A percentile compares a stretch with the other conserved stretches of the same genome.
These are phyloP conservation scores for Salisapilia sapeloensis DNA, from an alignment of 352 stramenopile species.

Conservation along the genomic window DNA sequence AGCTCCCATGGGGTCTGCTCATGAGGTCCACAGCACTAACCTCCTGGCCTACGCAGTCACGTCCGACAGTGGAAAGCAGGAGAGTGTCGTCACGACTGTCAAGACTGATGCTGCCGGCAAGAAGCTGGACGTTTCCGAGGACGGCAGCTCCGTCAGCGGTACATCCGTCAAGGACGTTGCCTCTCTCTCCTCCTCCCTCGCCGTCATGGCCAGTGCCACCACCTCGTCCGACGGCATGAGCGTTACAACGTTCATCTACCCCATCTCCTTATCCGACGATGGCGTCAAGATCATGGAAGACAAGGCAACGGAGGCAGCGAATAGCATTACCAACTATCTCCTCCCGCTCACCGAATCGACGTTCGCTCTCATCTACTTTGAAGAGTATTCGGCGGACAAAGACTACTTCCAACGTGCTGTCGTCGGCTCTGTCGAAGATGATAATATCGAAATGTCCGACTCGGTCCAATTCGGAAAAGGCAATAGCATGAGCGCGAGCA, in stretches of 20 bases:
- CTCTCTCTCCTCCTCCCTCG: conserved; percentile 40
- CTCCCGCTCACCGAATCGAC: conserved; percentile 35
- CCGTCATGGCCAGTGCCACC: conserved; percentile 29
- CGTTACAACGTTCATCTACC: conserved; percentile 23
- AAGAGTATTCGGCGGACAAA: conserved; percentile 23
- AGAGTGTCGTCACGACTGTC: conserved; percentile 34
- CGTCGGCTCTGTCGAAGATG: conserved; percentile 23
- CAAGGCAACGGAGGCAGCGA: conserved; percentile 6
- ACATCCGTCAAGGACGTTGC: conserved; percentile 36
- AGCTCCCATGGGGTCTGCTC: conserved; percentile 22
- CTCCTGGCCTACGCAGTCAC: conserved; percentile 35
- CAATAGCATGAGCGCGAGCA: conserved; percentile 19
- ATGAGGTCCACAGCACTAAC: conserved; percentile 24
- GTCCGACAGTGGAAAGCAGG: conserved; percentile 8
- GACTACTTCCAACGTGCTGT: conserved; percentile 39
- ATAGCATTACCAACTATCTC: conserved; percentile 32
- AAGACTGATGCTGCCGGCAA: conserved; percentile 18
- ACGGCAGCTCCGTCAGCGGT: conserved; percentile 26
- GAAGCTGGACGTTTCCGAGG: conserved; percentile 22
- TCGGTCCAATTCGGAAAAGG: conserved; percentile 24
- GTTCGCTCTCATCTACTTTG: conserved; percentile 52
- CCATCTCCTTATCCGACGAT: conserved; percentile 22
- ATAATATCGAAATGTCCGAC: conserved; percentile 35
- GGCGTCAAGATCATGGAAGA: conserved; percentile 18
- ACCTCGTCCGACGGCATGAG: conserved; percentile 16